Conservation (phyloP, 2,329 filamentous ascomycete species). For the Verticillium zaregamsianum region DNA sequence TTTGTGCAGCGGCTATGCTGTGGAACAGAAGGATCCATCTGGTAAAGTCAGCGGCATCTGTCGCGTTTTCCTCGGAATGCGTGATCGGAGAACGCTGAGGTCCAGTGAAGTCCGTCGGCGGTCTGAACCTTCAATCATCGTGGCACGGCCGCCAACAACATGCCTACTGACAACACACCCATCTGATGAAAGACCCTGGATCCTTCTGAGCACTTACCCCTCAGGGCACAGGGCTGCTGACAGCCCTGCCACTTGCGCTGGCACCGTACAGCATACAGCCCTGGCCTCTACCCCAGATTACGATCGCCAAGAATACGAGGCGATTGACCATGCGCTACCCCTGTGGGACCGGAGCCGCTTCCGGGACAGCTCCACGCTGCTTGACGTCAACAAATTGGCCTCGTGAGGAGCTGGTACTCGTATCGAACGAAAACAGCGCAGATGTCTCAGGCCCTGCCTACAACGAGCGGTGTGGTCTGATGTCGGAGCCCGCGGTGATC, state of each 20-base stretch:
- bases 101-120: too few species aligned
- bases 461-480: neutral
- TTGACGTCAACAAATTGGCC: neutral
- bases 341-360: neutral
- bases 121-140: too few species aligned
- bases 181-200: neutral
- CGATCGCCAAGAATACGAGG: neutral
- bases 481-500: neutral
- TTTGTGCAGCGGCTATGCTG: neutral
- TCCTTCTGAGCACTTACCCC: neutral
- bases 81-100: too few species aligned
- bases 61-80: too few species aligned
- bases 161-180: neutral
- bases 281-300: neutral
- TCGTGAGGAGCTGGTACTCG: neutral
- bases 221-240: neutral
- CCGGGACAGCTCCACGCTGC: neutral
- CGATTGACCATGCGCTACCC: neutral
- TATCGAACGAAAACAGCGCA: neutral
- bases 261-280: neutral
- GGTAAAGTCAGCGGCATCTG: neutral
- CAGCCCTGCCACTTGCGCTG: neutral
- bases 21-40: neutral
- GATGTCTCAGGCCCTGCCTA: neutral
- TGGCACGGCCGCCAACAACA: too few species aligned